These are phyloP conservation scores for Sugiyamaella americana DNA, from an alignment of 805 yeast genomes.

Conservation along the genomic window DNA sequence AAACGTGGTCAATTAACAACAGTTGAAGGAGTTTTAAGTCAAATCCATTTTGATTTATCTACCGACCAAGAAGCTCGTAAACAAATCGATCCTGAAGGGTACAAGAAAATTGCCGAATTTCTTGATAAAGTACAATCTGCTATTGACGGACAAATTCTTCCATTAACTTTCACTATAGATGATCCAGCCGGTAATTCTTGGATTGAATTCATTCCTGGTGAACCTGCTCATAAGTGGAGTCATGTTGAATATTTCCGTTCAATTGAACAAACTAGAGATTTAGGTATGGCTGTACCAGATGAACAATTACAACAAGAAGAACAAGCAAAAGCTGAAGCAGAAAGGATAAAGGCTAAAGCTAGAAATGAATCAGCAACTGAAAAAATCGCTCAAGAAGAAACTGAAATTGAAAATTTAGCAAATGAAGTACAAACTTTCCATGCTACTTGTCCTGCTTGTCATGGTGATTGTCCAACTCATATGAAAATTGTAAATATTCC, in stretches of 20 bases:
- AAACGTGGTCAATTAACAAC: slow-evolving; percentile 90
- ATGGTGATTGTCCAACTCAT: slow-evolving; percentile 76
- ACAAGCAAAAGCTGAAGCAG: slow-evolving; percentile 22
- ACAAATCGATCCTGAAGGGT: slow-evolving; percentile 64
- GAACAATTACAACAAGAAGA: slow-evolving; percentile 46
- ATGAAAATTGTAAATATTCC: slow-evolving; percentile 97
- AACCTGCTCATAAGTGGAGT: slow-evolving; percentile 85
- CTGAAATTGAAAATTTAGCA: slow-evolving; percentile 76
- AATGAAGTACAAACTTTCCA: slow-evolving; percentile 91
- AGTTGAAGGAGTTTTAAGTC: slow-evolving; percentile 79
- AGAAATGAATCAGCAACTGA: slow-evolving; percentile 27
- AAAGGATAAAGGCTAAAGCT: slow-evolving; percentile 20
- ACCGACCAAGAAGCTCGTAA: slow-evolving; percentile 79
- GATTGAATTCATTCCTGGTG: slow-evolving; percentile 85
- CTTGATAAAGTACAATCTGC: slow-evolving; percentile 53
- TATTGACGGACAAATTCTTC: slow-evolving; percentile 63
- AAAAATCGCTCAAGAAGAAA: slow-evolving; percentile 40
- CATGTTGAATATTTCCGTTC: slow-evolving; percentile 75
- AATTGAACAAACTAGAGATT: slow-evolving; percentile 77
- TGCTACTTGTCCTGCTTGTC: slow-evolving; percentile 91
- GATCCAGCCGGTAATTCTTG: slow-evolving; percentile 98
- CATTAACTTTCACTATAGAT: slow-evolving; percentile 71
- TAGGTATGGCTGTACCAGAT: slow-evolving; percentile 68
- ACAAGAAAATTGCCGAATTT: slow-evolving; percentile 65
- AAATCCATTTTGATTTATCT: slow-evolving; percentile 75